Percentiles rank a stretch among this genome's conserved stretches.
Evolutionary conservation across 208 protist species (phyloP).

Genomic region (Acanthamoeba castellanii): DNA sequence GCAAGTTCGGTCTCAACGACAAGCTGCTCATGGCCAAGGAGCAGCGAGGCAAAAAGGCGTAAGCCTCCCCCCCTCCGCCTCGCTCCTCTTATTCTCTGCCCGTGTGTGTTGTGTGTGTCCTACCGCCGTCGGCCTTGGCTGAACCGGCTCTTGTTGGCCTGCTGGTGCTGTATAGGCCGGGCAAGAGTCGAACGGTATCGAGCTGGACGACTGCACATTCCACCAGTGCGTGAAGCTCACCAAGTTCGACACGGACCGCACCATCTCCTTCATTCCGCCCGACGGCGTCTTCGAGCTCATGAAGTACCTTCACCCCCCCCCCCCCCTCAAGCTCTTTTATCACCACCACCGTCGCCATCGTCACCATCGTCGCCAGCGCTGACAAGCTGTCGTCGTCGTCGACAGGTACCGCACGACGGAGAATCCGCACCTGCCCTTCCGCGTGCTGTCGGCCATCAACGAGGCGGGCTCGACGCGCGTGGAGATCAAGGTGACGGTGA

Average conservation of each 20-base stretch:
- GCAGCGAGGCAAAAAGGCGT: background rate
- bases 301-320: constrained; percentile 83
- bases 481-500: constrained; percentile 83
- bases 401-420: constrained; percentile 94
- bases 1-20: constrained; percentile 97
- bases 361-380: background rate
- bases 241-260: constrained; percentile 94
- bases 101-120: background rate
- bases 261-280: constrained; percentile 94
- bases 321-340: too few species aligned
- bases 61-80: background rate
- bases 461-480: constrained; percentile 90
- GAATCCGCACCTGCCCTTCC: constrained; percentile 96
- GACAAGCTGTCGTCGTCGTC: background rate
- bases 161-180: background rate
- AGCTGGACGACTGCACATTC: constrained; percentile 96
- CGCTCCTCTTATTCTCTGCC: background rate
- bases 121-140: too few species aligned
- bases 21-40: constrained; percentile 91
- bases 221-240: constrained; percentile 98
- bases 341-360: background rate
- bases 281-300: constrained; percentile 98
- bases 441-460: constrained; percentile 93
- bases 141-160: too few species aligned
- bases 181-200: constrained; percentile 73